phyloP scores from a whole-genome alignment of 306 rosid genomes.

The Echinosophora koreensis region DNA sequence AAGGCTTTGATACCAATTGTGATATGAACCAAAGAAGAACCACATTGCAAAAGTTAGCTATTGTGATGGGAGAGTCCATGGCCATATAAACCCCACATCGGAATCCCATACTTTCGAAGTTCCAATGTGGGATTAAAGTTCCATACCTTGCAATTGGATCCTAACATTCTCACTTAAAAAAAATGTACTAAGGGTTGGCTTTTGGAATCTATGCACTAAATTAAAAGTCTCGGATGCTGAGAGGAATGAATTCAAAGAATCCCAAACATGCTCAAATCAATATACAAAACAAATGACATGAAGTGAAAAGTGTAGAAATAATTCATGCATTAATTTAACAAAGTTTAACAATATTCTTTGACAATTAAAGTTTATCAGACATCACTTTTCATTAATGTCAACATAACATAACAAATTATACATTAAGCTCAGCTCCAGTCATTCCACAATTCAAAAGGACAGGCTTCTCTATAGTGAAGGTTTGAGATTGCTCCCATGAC shows the following conservation, averaged over 20 bases:
- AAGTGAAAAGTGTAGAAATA: conserved; percentile 9
- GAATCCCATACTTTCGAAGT: too few relatives aligned
- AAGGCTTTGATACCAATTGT: too few relatives aligned
- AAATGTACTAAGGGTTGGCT: not conserved
- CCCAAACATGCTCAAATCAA: not conserved
- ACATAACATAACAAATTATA: conserved; percentile 2
- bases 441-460: not conserved
- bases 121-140: too few relatives aligned
- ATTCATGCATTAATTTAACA: conserved; percentile 22
- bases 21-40: too few relatives aligned
- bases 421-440: conserved; percentile 13
- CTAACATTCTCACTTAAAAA: not conserved
- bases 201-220: not conserved
- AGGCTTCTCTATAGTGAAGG: conserved; percentile 3
- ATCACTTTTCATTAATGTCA: not conserved
- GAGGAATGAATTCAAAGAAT: conserved; percentile 23
- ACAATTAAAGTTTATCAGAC: conserved; percentile 7
- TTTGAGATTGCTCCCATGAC: not conserved
- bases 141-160: too few relatives aligned
- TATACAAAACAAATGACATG: not conserved
- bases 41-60: too few relatives aligned
- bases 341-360: conserved; percentile 5
- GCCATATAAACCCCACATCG: too few relatives aligned
- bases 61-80: too few relatives aligned
- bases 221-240: conserved; percentile 13